Conservation (phyloP, 805 yeast species). For the Pichia deserticola region DNA sequence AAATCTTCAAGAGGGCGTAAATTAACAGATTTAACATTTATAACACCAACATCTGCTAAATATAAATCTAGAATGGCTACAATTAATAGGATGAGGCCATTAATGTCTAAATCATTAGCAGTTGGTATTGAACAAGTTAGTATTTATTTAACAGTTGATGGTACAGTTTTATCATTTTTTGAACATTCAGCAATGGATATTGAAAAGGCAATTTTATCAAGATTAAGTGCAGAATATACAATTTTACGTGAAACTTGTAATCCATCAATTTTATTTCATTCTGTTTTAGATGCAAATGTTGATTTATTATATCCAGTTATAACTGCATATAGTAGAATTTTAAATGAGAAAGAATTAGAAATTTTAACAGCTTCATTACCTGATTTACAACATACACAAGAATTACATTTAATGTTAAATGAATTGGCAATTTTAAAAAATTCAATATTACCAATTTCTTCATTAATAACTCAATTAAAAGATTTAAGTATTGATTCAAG, state of each 20-base stretch:
- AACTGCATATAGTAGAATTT: constrained; percentile 40
- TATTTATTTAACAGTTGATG: constrained; percentile 36
- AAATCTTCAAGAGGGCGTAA: constrained; percentile 22
- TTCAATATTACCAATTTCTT: constrained; percentile 39
- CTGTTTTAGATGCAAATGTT: constrained; percentile 46
- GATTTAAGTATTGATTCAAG: constrained; percentile 28
- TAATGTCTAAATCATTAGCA: constrained; percentile 33
- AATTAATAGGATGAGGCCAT: constrained; percentile 37
- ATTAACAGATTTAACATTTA: constrained; percentile 28
- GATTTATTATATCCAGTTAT: constrained; percentile 48
- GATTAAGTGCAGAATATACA: constrained; percentile 40
- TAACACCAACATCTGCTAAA: constrained; percentile 9
- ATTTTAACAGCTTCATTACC: constrained; percentile 38
- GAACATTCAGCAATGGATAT: constrained; percentile 50
- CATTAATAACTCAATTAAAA: constrained; percentile 38
- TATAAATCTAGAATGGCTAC: constrained; percentile 20
- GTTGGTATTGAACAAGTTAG: constrained; percentile 54
- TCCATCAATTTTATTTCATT: constrained; percentile 45
- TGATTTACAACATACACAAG: constrained; percentile 42
- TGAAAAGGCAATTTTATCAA: constrained; percentile 42
- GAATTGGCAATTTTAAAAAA: constrained; percentile 43
- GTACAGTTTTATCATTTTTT: constrained; percentile 47
- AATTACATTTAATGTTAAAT: constrained; percentile 45
- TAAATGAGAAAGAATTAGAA: constrained; percentile 45
- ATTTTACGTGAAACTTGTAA: constrained; percentile 44